Conservation (phyloP, 2,329 filamentous ascomycete species). For the Aspergillus flavus region DNA sequence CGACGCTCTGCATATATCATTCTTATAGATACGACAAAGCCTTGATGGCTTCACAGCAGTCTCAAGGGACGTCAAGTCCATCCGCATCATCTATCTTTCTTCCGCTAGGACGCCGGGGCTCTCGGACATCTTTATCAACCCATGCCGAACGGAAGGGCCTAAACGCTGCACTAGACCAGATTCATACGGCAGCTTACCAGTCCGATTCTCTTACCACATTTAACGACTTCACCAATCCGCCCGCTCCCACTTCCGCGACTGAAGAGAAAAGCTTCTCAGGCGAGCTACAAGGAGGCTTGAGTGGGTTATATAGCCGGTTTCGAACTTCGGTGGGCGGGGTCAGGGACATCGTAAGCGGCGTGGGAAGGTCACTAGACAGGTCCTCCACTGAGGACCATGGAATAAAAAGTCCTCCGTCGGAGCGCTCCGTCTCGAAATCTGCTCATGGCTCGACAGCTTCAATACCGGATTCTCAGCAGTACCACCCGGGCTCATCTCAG, state of each 20-base stretch:
- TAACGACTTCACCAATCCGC: slow-evolving; percentile 75
- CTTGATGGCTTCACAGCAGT: slow-evolving; percentile 40
- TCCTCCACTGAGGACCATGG: slow-evolving; percentile 26
- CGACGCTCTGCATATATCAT: background rate
- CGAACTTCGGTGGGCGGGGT: slow-evolving; percentile 77
- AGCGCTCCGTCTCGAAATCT: slow-evolving; percentile 30
- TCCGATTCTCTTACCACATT: slow-evolving; percentile 86
- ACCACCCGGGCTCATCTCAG: slow-evolving; percentile 35
- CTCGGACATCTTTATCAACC: slow-evolving; percentile 53
- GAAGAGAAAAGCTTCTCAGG: slow-evolving; percentile 72
- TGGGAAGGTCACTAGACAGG: slow-evolving; percentile 35
- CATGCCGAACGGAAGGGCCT: slow-evolving; percentile 73
- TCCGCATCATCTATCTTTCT: slow-evolving; percentile 49
- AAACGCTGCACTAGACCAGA: slow-evolving; percentile 78
- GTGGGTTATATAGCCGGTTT: slow-evolving; percentile 83
- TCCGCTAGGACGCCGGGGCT: slow-evolving; percentile 50
- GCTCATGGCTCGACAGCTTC: slow-evolving; percentile 24
- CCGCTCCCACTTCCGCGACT: slow-evolving; percentile 63
- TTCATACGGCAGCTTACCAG: slow-evolving; percentile 85
- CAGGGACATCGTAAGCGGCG: slow-evolving; percentile 54
- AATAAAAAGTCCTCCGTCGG: slow-evolving; percentile 30
- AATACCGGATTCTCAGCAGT: slow-evolving; percentile 27
- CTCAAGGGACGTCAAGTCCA: slow-evolving; percentile 45
- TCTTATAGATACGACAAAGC: slow-evolving; percentile 13
- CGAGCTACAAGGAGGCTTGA: slow-evolving; percentile 83